A percentile compares a stretch with the other conserved stretches of the same genome.
These are phyloP conservation scores for Kluyveromyces sp. DNA, from an alignment of 1,139 yeast genomes.

Conservation along the genomic window DNA sequence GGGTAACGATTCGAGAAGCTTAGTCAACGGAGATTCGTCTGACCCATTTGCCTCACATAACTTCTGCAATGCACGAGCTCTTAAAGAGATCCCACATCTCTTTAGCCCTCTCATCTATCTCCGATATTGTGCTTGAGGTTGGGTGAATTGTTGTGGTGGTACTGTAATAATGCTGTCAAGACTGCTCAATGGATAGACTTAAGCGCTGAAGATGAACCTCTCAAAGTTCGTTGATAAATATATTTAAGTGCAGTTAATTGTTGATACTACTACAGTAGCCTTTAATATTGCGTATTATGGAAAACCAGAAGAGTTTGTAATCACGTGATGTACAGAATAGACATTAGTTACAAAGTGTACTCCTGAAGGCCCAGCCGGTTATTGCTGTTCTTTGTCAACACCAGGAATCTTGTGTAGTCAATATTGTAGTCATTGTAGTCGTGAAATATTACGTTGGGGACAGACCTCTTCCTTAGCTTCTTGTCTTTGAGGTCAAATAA, in stretches of 20 bases:
- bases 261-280: too few relatives aligned
- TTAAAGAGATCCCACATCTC: constrained; percentile 26
- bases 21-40: constrained; percentile 15
- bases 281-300: too few relatives aligned
- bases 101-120: neutral
- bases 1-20: constrained; percentile 25
- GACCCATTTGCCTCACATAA: constrained; percentile 37
- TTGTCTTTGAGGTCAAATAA: neutral
- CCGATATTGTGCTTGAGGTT: too few relatives aligned
- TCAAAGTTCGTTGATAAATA: too few relatives aligned
- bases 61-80: constrained; percentile 55
- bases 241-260: too few relatives aligned
- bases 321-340: constrained; percentile 2
- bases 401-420: neutral
- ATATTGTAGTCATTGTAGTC: neutral
- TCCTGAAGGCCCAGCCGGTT: neutral
- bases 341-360: neutral
- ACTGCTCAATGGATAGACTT: neutral
- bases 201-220: too few relatives aligned
- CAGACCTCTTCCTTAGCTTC: neutral
- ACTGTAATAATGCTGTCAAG: neutral
- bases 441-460: constrained; percentile 4
- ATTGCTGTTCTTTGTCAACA: neutral
- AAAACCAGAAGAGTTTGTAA: too few relatives aligned
- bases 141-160: neutral